Conservation (phyloP, 2,329 filamentous ascomycete genomes). For the Aspergillus sp. region DNA sequence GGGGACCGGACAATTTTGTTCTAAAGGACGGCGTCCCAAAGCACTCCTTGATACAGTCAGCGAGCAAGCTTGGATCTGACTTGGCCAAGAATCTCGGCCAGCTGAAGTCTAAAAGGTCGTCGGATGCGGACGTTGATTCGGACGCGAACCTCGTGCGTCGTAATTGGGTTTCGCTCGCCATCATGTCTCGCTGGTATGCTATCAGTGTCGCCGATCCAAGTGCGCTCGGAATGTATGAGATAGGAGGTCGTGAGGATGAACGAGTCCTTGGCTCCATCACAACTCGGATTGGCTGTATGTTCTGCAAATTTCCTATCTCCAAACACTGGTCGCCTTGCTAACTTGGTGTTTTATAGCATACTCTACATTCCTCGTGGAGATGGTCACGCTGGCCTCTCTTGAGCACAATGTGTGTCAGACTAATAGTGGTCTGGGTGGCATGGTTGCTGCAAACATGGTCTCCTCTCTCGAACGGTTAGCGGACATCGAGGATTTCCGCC, state of each 20-base stretch:
- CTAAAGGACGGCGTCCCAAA: conserved; percentile 41
- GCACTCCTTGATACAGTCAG: conserved; percentile 37
- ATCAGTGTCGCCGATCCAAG: conserved; percentile 41
- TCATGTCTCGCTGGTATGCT: conserved; percentile 41
- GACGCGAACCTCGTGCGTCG: conserved; percentile 40
- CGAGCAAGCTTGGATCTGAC: conserved; percentile 37
- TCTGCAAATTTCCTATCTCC: not conserved
- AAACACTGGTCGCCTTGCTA: not conserved
- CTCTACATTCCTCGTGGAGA: conserved; percentile 36
- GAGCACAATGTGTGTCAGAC: conserved; percentile 36
- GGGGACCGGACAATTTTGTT: conserved; percentile 41
- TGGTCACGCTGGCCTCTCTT: conserved; percentile 31
- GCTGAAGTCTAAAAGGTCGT: conserved; percentile 31
- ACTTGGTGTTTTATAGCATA: conserved; percentile 25
- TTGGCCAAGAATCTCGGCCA: conserved; percentile 40
- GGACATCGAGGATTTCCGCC: conserved; percentile 34
- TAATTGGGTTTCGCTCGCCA: conserved; percentile 38
- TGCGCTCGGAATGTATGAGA: conserved; percentile 36
- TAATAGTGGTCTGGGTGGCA: conserved; percentile 33
- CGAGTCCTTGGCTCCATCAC: conserved; percentile 35
- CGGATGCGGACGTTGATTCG: conserved; percentile 38
- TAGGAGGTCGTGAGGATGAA: conserved; percentile 38
- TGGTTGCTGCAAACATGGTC: conserved; percentile 35
- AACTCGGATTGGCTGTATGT: conserved; percentile 39
- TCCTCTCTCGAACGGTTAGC: conserved; percentile 38